phyloP scores from a whole-genome alignment of 257 asterid genomes.

The Nyctanthes arbortristis region DNA sequence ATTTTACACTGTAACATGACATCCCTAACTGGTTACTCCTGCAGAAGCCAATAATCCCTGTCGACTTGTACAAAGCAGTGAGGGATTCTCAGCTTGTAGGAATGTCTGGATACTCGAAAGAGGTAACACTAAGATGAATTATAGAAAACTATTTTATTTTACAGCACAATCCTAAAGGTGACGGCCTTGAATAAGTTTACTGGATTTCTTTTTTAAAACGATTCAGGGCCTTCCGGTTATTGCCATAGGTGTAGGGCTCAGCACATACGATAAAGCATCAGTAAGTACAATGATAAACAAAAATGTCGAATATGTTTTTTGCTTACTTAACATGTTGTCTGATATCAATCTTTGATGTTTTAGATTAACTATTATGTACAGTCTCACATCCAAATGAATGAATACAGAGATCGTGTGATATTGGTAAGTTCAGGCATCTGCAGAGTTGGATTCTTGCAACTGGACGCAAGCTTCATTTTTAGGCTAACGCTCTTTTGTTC shows the following conservation, averaged over 20 bases:
- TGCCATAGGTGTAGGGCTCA: slow-evolving; percentile 80
- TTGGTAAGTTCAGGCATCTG: slow-evolving; percentile 53
- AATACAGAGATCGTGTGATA: slow-evolving; percentile 87
- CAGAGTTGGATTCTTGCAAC: background rate
- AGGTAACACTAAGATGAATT: slow-evolving; percentile 40
- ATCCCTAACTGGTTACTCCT: slow-evolving; percentile 15
- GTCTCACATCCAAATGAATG: slow-evolving; percentile 97
- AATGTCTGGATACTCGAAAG: slow-evolving; percentile 79
- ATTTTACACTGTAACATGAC: background rate
- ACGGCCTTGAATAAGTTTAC: background rate
- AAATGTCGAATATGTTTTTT: background rate
- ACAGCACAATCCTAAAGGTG: background rate
- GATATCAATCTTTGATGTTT: slow-evolving; percentile 13
- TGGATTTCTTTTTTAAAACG: background rate
- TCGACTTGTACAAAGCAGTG: slow-evolving; percentile 61
- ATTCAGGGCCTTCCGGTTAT: slow-evolving; percentile 78
- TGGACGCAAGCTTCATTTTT: background rate
- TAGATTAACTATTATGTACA: slow-evolving; percentile 85
- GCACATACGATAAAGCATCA: slow-evolving; percentile 80
- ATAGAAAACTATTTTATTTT: background rate
- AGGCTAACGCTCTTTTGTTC: slow-evolving; percentile 22
- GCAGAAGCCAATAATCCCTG: slow-evolving; percentile 81
- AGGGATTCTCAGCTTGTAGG: slow-evolving; percentile 86
- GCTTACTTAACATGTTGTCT: background rate
- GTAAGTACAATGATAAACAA: slow-evolving; percentile 44